phyloP scores from a whole-genome alignment of 257 asterid genomes.

The Fraxinus excelsior region DNA sequence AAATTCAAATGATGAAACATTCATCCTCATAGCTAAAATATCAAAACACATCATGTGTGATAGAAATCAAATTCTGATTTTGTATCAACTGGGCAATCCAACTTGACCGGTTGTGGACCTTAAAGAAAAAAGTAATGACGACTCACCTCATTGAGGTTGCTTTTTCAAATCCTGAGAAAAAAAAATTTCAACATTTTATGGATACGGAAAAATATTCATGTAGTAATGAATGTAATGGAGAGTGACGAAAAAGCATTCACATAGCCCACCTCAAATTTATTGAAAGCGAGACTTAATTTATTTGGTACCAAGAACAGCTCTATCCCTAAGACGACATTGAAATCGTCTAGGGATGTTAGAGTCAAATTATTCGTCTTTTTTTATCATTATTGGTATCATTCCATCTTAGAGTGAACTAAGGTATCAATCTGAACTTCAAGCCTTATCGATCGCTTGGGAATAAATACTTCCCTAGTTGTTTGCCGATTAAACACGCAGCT shows the following conservation, averaged over 20 bases:
- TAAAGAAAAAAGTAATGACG: slow-evolving; percentile 5
- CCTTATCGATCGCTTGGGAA: no score
- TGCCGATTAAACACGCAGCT: no score
- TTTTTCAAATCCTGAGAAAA: not conserved
- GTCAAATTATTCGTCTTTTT: no score
- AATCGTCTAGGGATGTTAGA: no score
- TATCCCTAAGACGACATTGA: no score
- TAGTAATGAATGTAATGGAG: not conserved
- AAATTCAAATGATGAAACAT: slow-evolving; percentile 18
- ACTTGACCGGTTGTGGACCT: slow-evolving; percentile 36
- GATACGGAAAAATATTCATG: not conserved
- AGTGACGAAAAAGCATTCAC: not conserved
- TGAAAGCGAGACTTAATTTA: no score
- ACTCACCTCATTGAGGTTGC: slow-evolving; percentile 17
- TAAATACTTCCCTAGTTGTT: no score
- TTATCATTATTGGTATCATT: no score
- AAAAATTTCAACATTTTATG: no score
- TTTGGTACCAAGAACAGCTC: no score
- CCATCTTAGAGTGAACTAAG: no score
- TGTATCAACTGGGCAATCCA: slow-evolving; percentile 22
- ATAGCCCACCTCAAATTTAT: not conserved
- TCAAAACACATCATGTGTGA: slow-evolving; percentile 26
- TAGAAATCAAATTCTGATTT: slow-evolving; percentile 29
- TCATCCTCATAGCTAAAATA: slow-evolving; percentile 20
- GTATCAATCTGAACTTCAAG: no score